Conservation (phyloP, 805 yeast species). For the Jamesozyma spencerorum region DNA sequence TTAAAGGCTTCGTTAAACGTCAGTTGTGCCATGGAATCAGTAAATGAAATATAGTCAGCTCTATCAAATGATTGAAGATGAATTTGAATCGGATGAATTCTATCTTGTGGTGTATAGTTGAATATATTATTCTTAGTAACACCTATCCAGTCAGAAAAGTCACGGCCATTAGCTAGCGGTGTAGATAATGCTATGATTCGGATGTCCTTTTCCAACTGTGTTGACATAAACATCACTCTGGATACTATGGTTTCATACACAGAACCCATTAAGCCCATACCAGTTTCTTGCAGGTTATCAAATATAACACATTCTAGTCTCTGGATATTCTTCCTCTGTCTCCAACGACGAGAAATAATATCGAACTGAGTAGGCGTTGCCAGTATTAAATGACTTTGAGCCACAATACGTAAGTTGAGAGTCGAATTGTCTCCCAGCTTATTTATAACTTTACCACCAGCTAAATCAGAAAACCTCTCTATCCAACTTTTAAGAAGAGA, state of each 20-base stretch:
- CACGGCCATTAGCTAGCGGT: slow-evolving; percentile 66
- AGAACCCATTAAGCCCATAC: slow-evolving; percentile 47
- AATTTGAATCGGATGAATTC: slow-evolving; percentile 48
- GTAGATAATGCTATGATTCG: slow-evolving; percentile 64
- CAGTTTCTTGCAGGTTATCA: slow-evolving; percentile 65
- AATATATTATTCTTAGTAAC: slow-evolving; percentile 49
- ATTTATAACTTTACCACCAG: slow-evolving; percentile 48
- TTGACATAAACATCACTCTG: slow-evolving; percentile 60
- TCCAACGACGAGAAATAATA: slow-evolving; percentile 69
- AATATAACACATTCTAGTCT: slow-evolving; percentile 57
- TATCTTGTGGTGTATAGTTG: slow-evolving; percentile 60
- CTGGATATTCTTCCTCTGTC: slow-evolving; percentile 61
- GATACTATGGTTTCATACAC: slow-evolving; percentile 62
- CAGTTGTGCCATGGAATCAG: slow-evolving; percentile 43
- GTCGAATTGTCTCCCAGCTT: slow-evolving; percentile 46
- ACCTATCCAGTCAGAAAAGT: slow-evolving; percentile 82
- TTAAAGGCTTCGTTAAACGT: slow-evolving; percentile 36
- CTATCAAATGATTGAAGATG: slow-evolving; percentile 42
- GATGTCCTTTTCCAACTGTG: slow-evolving; percentile 48
- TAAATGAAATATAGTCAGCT: slow-evolving; percentile 30
- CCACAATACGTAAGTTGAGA: slow-evolving; percentile 46
- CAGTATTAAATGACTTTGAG: slow-evolving; percentile 55
- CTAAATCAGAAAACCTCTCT: slow-evolving; percentile 36
- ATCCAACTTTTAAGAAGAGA: slow-evolving; percentile 43
- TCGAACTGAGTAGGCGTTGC: slow-evolving; percentile 80